phyloP scores from a whole-genome alignment of 139 green algal genomes.

The Tetradesmus obliquus region DNA sequence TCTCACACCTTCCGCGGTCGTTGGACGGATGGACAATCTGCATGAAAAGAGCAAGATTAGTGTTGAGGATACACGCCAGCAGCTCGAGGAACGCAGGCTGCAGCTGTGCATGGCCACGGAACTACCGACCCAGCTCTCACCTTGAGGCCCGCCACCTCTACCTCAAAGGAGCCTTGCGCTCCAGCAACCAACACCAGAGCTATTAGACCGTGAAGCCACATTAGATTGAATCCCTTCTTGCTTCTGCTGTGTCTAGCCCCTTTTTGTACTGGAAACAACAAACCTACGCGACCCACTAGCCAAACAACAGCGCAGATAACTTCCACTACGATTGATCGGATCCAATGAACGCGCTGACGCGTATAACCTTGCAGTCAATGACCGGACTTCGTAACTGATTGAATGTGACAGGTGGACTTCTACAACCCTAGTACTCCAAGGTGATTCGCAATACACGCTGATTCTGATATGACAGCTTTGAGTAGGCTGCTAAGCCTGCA shows the following conservation, averaged over 20 bases:
- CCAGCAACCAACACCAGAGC: neutral
- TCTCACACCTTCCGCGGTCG: slow-evolving; percentile 23
- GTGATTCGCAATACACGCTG: too few relatives aligned
- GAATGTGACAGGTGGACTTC: neutral
- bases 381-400: neutral
- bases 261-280: neutral
- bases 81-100: neutral
- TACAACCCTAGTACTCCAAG: neutral
- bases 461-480: too few relatives aligned
- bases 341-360: neutral
- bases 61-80: neutral
- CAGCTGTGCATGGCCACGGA: neutral
- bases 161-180: slow-evolving; percentile 24
- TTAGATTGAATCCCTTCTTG: neutral
- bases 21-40: slow-evolving; percentile 38
- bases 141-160: slow-evolving; percentile 38
- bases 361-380: neutral
- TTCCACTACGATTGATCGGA: neutral
- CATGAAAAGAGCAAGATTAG: neutral
- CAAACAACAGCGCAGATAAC: neutral
- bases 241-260: too few relatives aligned
- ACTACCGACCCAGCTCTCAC: neutral
- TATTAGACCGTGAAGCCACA: neutral
- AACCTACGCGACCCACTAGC: neutral
- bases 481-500: too few relatives aligned